These are phyloP conservation scores for Myriosclerotinia curreyana DNA, from an alignment of 2,329 filamentous ascomycete species.

Conservation along the genomic window DNA sequence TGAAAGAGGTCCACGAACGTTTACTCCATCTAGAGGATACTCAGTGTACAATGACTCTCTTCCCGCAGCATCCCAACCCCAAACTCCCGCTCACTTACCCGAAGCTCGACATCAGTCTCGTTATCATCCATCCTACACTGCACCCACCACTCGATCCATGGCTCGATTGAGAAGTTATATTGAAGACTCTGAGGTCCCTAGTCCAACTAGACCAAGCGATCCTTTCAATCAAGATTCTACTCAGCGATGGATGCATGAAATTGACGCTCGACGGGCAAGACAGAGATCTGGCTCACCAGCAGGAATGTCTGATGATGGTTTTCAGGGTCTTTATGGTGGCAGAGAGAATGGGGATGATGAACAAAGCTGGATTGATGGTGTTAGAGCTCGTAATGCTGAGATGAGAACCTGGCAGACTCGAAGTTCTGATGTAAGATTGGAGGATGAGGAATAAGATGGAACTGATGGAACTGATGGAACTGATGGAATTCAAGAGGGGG, in stretches of 20 bases:
- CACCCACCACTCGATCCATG: slow-evolving; percentile 38
- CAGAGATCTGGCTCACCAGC: slow-evolving; percentile 38
- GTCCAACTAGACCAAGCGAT: not conserved
- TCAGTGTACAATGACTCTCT: slow-evolving; percentile 49
- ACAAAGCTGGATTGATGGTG: slow-evolving; percentile 36
- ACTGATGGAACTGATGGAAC: slow-evolving; percentile 10
- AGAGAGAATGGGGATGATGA: slow-evolving; percentile 49
- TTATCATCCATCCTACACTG: slow-evolving; percentile 46
- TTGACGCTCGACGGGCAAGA: slow-evolving; percentile 3
- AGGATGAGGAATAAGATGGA: slow-evolving; percentile 33
- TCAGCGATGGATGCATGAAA: slow-evolving; percentile 8
- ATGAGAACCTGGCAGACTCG: slow-evolving; percentile 20
- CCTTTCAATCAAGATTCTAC: slow-evolving; percentile 1
- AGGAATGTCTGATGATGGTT: slow-evolving; percentile 46
- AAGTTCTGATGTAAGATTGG: slow-evolving; percentile 30
- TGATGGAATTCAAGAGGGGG: too few species aligned
- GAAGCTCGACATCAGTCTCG: slow-evolving; percentile 49
- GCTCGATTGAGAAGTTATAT: slow-evolving; percentile 15
- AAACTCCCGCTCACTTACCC: slow-evolving; percentile 50
- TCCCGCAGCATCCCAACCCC: slow-evolving; percentile 47
- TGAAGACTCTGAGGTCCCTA: not conserved
- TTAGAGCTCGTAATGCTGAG: slow-evolving; percentile 40
- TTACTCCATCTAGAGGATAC: slow-evolving; percentile 37
- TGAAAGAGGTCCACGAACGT: slow-evolving; percentile 21
- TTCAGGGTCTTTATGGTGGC: slow-evolving; percentile 48